Evolutionary conservation across 2,329 filamentous ascomycete genomes (phyloP), one percentile per base, ranked within the genome.

Genomic region (Ophiostoma quercus): DNA sequence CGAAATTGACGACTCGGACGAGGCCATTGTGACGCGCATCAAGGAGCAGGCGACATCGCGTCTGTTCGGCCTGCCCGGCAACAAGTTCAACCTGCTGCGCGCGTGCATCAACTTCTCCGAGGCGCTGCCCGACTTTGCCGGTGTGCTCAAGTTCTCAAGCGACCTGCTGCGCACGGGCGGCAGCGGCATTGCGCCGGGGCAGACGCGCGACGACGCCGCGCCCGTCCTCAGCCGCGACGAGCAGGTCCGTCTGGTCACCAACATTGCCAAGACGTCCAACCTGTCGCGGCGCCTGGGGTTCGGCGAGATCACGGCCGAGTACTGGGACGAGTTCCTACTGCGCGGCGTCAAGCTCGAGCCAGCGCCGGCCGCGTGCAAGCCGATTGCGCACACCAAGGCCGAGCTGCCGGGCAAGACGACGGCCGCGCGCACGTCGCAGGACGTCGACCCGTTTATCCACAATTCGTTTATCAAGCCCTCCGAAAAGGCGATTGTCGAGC

Each of bases 241-340:
- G 76, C 95, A 99, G 79, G 82, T 91, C 29, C 88, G 91, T 34
- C 82, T 98, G n/a, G 84, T 89, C 66, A 91, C 91, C 63, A 97
- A 94, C 74, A 94, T 99, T 71, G 87, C 89, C 47, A 90, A 94
- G 72, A 97, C 94, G 0, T 87, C 94, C 39, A 87, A 84, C 41
- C 87, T 95, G n/a, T 90, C 91, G 0, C 87, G 86, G 71, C 89
- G 91, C 71, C 80, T 97, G 34, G 93, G 93, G 0, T 80, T 93
- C 37, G 81, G 85, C 19, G 80, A 90, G 70, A 79, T 94, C 60
- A 84, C 88, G 68, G 93, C 92, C 6, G 91, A 95, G 74, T 99
- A 97, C 77, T 99, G 95, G 95, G 95, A 99, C 77, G 92, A 97
- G 76, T 98, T 98, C 75, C 82, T 99, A 9, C 85, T 99, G 66